Percentiles rank a stretch among this genome's conserved stretches.
These are phyloP conservation scores for Ceratocystis colombiana DNA, from an alignment of 2,329 filamentous ascomycete species.

Conservation along the genomic window DNA sequence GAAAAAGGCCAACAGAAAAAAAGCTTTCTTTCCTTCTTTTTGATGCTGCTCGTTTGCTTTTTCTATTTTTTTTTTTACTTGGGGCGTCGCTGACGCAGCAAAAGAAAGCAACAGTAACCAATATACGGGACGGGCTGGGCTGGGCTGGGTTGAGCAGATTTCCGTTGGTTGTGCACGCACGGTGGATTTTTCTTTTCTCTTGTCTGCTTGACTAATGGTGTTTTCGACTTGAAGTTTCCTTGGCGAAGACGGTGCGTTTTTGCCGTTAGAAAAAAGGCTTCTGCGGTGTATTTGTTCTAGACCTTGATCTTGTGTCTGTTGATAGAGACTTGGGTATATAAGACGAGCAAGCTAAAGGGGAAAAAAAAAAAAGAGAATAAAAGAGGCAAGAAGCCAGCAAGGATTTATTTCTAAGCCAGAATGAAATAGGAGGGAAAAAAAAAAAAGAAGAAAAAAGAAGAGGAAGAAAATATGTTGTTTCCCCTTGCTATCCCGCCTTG, in stretches of 20 bases:
- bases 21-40: background rate
- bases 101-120: background rate
- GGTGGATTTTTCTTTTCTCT: background rate
- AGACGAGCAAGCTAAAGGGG: background rate
- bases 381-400: background rate
- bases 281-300: too few relatives aligned
- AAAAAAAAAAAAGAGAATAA: background rate
- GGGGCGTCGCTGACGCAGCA: slow-evolving; percentile 3
- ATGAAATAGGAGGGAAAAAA: background rate
- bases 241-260: background rate
- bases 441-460: background rate
- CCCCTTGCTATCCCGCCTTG: slow-evolving; percentile 9
- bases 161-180: slow-evolving; percentile 8
- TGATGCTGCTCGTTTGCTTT: background rate
- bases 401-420: background rate
- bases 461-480: background rate
- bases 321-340: too few relatives aligned
- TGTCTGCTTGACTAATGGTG: too few relatives aligned
- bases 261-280: too few relatives aligned
- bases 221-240: background rate
- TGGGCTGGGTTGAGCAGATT: background rate
- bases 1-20: background rate
- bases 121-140: background rate
- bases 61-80: background rate
- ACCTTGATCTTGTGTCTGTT: too few relatives aligned